Conservation (phyloP, 805 yeast genomes). For the Osmozyma mogii region DNA sequence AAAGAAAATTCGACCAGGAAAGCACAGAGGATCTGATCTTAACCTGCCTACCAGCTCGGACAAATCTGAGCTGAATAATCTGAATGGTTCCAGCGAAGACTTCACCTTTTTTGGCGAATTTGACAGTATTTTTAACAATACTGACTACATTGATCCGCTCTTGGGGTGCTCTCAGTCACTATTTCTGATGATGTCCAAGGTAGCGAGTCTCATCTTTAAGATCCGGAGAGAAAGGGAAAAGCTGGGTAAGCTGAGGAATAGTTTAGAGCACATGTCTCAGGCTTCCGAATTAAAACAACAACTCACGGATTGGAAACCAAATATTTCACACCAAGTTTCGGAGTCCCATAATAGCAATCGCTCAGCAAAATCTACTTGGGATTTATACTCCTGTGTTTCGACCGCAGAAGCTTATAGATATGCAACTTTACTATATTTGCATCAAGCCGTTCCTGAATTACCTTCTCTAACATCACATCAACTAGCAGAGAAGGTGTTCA, state of each 20-base stretch:
- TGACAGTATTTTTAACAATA: constrained; percentile 26
- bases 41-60: constrained; percentile 15
- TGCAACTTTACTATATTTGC: constrained; percentile 51
- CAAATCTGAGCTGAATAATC: constrained; percentile 17
- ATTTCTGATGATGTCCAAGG: constrained; percentile 58
- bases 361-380: constrained; percentile 32
- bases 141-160: constrained; percentile 50
- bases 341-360: constrained; percentile 28
- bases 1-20: constrained; percentile 9
- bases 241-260: constrained; percentile 21
- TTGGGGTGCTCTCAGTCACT: constrained; percentile 61
- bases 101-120: constrained; percentile 33
- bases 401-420: constrained; percentile 66
- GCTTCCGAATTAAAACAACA: constrained; percentile 50
- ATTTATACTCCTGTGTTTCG: constrained; percentile 51
- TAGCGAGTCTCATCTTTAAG: constrained; percentile 46
- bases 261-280: constrained; percentile 40
- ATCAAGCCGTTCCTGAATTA: constrained; percentile 66
- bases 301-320: constrained; percentile 51
- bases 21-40: constrained; percentile 1
- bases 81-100: constrained; percentile 7
- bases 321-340: constrained; percentile 27
- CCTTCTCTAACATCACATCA: constrained; percentile 48
- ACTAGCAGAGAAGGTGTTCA: constrained; percentile 52
- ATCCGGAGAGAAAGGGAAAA: constrained; percentile 31